phyloP scores from a whole-genome alignment of 495 filamentous ascomycete species.

The Delitschia confertaspora region DNA sequence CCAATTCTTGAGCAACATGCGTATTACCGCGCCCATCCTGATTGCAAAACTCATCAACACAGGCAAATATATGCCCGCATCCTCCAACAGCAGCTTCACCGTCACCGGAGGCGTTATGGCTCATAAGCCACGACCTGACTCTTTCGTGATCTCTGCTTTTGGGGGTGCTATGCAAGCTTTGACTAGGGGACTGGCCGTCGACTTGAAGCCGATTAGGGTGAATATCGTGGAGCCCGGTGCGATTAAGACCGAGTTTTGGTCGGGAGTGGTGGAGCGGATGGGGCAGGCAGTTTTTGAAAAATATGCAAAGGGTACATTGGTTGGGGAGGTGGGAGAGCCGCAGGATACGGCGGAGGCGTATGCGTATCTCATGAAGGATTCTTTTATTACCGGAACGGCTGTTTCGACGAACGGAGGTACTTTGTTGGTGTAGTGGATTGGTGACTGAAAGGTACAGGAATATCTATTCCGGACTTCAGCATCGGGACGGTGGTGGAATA shows the following conservation, averaged over 20 bases:
- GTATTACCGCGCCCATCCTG: constrained; percentile 44
- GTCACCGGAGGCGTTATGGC: constrained; percentile 46
- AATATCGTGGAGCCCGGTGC: constrained; percentile 50
- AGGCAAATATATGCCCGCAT: constrained; percentile 37
- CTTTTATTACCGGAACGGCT: constrained; percentile 41
- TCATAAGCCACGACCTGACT: constrained; percentile 40
- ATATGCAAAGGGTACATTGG: constrained; percentile 32
- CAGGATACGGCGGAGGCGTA: constrained; percentile 59
- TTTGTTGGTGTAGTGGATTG: constrained; percentile 6
- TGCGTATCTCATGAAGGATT: constrained; percentile 55
- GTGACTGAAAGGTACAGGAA: no score
- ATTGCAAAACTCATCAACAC: constrained; percentile 42
- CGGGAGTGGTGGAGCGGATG: constrained; percentile 33
- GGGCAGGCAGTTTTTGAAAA: constrained; percentile 27
- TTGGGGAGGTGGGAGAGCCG: constrained; percentile 41
- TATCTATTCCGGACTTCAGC: no score
- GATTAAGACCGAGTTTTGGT: constrained; percentile 47
- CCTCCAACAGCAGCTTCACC: constrained; percentile 41
- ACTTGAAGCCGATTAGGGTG: constrained; percentile 50
- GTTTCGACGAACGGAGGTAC: constrained; percentile 19
- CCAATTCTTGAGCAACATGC: constrained; percentile 30
- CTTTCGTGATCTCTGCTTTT: constrained; percentile 38
- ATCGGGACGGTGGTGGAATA: no score
- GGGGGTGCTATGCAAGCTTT: constrained; percentile 38
- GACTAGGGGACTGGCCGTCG: constrained; percentile 46